Percentiles rank a stretch among this genome's conserved stretches.
phyloP scores from a whole-genome alignment of 345 rosid genomes.

The Brassica carinata region DNA sequence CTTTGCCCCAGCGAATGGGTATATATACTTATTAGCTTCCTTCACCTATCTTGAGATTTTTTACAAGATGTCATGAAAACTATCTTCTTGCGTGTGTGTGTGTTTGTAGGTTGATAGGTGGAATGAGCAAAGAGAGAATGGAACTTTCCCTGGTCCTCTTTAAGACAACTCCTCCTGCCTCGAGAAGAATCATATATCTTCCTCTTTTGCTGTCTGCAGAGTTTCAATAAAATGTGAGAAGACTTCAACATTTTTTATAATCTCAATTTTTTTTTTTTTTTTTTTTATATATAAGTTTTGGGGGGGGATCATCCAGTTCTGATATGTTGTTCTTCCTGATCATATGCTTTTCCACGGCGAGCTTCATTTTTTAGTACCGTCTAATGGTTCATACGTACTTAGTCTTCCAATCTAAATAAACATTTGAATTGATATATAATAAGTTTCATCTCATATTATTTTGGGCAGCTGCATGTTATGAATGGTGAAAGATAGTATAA shows the following conservation, averaged over 20 bases:
- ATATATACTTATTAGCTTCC: background rate
- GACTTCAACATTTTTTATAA: constrained; percentile 15
- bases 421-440: background rate
- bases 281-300: constrained; percentile 17
- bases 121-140: constrained; percentile 98
- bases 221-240: constrained; percentile 32
- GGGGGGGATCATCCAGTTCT: constrained; percentile 24
- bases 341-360: background rate
- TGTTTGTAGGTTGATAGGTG: constrained; percentile 71
- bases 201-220: background rate
- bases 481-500: background rate
- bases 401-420: background rate
- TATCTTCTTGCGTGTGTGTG: constrained; percentile 11
- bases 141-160: constrained; percentile 95
- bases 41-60: background rate
- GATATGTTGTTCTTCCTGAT: constrained; percentile 17
- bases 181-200: background rate
- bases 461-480: background rate
- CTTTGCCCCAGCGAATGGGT: constrained; percentile 99
- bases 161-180: background rate
- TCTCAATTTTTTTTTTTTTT: constrained; percentile 10
- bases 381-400: background rate
- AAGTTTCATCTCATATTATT: background rate
- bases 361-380: constrained; percentile 11
- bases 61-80: background rate